phyloP scores from a whole-genome alignment of 2,329 filamentous ascomycete species.

The Aciculosporium take region DNA sequence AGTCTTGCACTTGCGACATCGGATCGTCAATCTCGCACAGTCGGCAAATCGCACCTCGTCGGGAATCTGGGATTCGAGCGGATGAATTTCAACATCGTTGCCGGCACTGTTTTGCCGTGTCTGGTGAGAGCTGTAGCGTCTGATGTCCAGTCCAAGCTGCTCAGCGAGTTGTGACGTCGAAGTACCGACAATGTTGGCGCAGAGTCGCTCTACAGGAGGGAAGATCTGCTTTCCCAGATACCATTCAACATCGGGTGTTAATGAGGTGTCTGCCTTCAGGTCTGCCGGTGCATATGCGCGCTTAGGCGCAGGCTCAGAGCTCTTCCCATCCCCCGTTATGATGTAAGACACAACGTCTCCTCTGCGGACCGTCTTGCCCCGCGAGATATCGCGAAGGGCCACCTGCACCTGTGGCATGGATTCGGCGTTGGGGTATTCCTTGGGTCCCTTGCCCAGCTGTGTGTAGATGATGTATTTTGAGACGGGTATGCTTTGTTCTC shows the following conservation, averaged over 20 bases:
- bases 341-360: slow-evolving; percentile 96
- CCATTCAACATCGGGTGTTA: slow-evolving; percentile 89
- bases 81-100: slow-evolving; percentile 63
- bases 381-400: slow-evolving; percentile 71
- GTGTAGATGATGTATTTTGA: slow-evolving; percentile 97
- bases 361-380: slow-evolving; percentile 76
- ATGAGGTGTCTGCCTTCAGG: slow-evolving; percentile 56
- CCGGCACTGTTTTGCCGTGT: slow-evolving; percentile 33
- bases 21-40: slow-evolving; percentile 60
- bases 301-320: slow-evolving; percentile 62
- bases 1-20: slow-evolving; percentile 68
- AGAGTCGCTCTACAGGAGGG: slow-evolving; percentile 92
- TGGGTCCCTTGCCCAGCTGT: slow-evolving; percentile 86
- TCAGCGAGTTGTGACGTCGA: slow-evolving; percentile 82
- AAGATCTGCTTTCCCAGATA: slow-evolving; percentile 98
- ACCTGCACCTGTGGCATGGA: slow-evolving; percentile 97
- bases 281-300: slow-evolving; percentile 81
- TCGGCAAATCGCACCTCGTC: slow-evolving; percentile 81
- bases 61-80: slow-evolving; percentile 85
- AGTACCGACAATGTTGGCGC: slow-evolving; percentile 86
- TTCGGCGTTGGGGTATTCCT: slow-evolving; percentile 86
- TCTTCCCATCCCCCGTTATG: slow-evolving; percentile 61
- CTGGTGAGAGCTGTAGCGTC: slow-evolving; percentile 53
- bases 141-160: slow-evolving; percentile 80
- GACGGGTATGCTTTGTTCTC: slow-evolving; percentile 56